Percentiles rank a stretch among this genome's conserved stretches.
Evolutionary conservation across 768 basidiomycete species (phyloP).

Genomic region (Calocybe cyanea): DNA sequence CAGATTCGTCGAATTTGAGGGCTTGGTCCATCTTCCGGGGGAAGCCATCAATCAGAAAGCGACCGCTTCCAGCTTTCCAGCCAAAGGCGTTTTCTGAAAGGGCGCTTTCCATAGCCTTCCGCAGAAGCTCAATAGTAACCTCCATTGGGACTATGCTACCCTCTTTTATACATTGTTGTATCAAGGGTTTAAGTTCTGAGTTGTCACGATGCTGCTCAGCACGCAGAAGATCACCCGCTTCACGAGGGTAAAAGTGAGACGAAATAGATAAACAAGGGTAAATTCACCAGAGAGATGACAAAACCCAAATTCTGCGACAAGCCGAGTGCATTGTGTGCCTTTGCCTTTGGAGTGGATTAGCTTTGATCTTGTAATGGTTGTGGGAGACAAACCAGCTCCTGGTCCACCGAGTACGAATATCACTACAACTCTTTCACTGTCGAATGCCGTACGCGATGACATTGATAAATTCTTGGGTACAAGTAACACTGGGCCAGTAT

Average conservation of each 20-base stretch:
- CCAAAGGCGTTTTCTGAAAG: slow-evolving; percentile 43
- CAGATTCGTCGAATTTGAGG: slow-evolving; percentile 81
- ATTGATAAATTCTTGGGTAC: too few relatives aligned
- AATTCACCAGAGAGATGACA: slow-evolving; percentile 86
- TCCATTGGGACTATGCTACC: slow-evolving; percentile 96
- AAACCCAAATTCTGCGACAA: slow-evolving; percentile 84
- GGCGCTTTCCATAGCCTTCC: slow-evolving; percentile 81
- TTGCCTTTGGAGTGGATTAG: slow-evolving; percentile 62
- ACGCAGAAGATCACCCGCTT: slow-evolving; percentile 96
- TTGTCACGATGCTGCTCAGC: slow-evolving; percentile 88
- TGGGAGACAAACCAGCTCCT: slow-evolving; percentile 66
- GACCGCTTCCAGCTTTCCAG: slow-evolving; percentile 70
- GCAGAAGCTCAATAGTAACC: slow-evolving; percentile 91
- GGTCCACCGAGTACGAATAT: slow-evolving; percentile 97
- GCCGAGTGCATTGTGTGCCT: slow-evolving; percentile 87
- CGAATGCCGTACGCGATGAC: slow-evolving; percentile 43
- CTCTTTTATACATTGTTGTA: slow-evolving; percentile 84
- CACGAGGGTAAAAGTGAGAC: slow-evolving; percentile 9
- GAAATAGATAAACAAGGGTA: background rate
- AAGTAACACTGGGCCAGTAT: too few relatives aligned
- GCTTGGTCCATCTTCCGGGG: slow-evolving; percentile 99
- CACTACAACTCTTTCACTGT: slow-evolving; percentile 72
- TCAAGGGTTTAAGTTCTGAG: slow-evolving; percentile 79
- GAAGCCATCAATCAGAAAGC: slow-evolving; percentile 96
- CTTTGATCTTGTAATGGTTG: slow-evolving; percentile 2